These are phyloP conservation scores for Monosporascus sp. DNA, from an alignment of 2,329 filamentous ascomycete genomes.

Conservation along the genomic window DNA sequence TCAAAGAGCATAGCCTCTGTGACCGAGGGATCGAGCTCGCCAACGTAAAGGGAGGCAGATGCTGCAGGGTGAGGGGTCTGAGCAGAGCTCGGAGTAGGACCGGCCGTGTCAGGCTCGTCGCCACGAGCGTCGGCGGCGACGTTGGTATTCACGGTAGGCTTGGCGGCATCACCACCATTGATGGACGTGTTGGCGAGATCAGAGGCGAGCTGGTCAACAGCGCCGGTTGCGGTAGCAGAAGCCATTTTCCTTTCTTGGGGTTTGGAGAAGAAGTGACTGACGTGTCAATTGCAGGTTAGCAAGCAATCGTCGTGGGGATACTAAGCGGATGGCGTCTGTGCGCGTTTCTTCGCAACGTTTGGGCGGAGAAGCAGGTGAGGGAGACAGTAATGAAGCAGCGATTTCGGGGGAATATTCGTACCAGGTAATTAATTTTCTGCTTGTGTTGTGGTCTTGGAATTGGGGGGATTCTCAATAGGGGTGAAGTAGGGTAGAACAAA, in stretches of 20 bases:
- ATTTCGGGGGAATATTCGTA: constrained; percentile 4
- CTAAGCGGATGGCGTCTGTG: neutral
- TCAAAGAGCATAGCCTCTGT: constrained; percentile 99
- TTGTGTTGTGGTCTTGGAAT: constrained; percentile 10
- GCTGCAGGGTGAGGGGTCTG: constrained; percentile 72
- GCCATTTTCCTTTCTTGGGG: constrained; percentile 43
- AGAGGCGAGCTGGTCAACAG: constrained; percentile 75
- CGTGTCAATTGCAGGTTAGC: constrained; percentile 6
- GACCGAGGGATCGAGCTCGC: constrained; percentile 94
- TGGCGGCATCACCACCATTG: constrained; percentile 61
- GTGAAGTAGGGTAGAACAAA: constrained; percentile 16
- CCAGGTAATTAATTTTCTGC: constrained; percentile 11
- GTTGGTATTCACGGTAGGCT: constrained; percentile 70
- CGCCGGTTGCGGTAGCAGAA: constrained; percentile 51
- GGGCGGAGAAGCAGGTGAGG: neutral
- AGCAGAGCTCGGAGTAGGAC: constrained; percentile 67
- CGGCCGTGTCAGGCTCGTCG: constrained; percentile 59
- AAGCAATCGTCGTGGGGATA: neutral
- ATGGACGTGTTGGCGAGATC: constrained; percentile 70
- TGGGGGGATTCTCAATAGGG: constrained; percentile 13
- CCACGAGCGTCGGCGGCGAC: constrained; percentile 49
- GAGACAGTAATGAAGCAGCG: neutral
- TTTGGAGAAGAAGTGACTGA: constrained; percentile 20
- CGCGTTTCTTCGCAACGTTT: neutral
- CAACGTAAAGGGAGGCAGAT: constrained; percentile 97